Evolutionary conservation across 208 protist genomes (phyloP).

Genomic region (Porcisia hertigi): DNA sequence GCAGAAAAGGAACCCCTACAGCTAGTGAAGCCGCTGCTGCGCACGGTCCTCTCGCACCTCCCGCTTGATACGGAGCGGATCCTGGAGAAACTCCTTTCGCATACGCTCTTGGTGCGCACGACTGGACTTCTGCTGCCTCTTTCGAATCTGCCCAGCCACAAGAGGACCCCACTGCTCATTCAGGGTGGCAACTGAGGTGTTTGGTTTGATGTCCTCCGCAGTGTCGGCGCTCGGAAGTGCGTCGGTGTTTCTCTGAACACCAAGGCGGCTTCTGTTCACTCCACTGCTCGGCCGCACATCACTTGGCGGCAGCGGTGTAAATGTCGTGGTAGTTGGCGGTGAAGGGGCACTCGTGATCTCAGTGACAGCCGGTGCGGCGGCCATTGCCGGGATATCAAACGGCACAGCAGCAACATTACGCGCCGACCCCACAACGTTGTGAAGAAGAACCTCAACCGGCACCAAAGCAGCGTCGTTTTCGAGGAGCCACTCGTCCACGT

Average conservation of each 20-base stretch:
- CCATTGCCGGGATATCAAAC: slow-evolving; percentile 10
- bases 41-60: slow-evolving; percentile 19
- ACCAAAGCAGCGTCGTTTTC: slow-evolving; percentile 16
- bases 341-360: background rate
- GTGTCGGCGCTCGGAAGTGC: background rate
- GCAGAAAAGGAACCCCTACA: too few relatives aligned
- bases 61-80: slow-evolving; percentile 71
- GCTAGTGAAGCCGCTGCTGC: slow-evolving; percentile 13
- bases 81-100: slow-evolving; percentile 61
- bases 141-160: slow-evolving; percentile 61
- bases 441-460: slow-evolving; percentile 37
- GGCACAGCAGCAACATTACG: slow-evolving; percentile 17
- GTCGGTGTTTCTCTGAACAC: background rate
- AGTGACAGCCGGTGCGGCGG: too few relatives aligned
- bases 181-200: slow-evolving; percentile 2
- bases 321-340: background rate
- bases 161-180: slow-evolving; percentile 56
- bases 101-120: slow-evolving; percentile 51
- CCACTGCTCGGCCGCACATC: background rate
- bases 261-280: background rate
- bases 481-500: slow-evolving; percentile 33
- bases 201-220: background rate
- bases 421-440: slow-evolving; percentile 40
- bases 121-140: slow-evolving; percentile 75
- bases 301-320: slow-evolving; percentile 3